Base-by-base conservation (phyloP, 805 yeast species). In the Candida nitratophila region DNA sequence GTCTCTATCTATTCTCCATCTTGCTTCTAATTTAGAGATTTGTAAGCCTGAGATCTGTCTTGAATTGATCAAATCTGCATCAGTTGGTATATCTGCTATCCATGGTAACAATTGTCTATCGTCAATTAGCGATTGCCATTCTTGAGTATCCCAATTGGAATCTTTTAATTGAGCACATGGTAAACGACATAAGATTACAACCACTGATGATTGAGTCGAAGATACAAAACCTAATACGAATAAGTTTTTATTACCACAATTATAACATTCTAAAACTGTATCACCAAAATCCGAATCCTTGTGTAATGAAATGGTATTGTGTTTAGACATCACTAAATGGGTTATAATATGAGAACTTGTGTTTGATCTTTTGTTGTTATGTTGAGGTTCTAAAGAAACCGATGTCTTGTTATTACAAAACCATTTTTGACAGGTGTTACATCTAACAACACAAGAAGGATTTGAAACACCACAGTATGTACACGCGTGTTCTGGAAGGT, bases 121-220 rank as follows among this genome's bases (percentile, higher is more conserved):
- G 50, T 84, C 91, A 45, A 90, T 86, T 44, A 90, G 66, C 0
- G 96, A 76, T 55, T 83, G 87, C 97, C 97, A 90, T 47, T 85
- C 83, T 36, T 71, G 76, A 0, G 90, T 81, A 54, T 88, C 96
- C 97, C 96, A 90, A 54, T 82, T 80, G 26, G 74, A 65, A 60
- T 84, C 87, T 50, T 83, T 81, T 9, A 72, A 62, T 56, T 81
- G 89, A 1, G 95, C 82, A 63, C 97, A 90, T 1, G 96, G 96
- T 44, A 86, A 69, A 44, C 97, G 78, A 64, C 97, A 90, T 40
- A 90, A 63, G 37, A 89, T 74, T 4, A 90, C 96, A 47, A 90
- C 90, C 33, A 88, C 89, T 4, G 89, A 81, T 51, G 87, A 95
- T 46, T 81, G 76, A 56, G 86, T 86, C 4, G 96, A 96, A 22